Percentiles rank a stretch among this genome's conserved stretches.
phyloP scores from a whole-genome alignment of 345 rosid species.

The Populus euphratica region DNA sequence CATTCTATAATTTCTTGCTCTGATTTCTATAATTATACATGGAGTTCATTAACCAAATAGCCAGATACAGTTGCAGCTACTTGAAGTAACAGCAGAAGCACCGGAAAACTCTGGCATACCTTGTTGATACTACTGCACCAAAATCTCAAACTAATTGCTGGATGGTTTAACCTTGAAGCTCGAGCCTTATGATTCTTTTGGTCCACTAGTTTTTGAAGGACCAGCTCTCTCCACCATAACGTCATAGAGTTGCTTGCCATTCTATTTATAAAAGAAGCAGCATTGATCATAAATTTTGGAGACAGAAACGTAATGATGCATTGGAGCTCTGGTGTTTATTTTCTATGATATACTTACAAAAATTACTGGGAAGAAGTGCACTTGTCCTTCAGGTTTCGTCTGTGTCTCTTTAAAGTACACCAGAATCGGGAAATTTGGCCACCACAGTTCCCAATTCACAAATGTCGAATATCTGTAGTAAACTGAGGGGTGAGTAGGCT shows the following conservation, averaged over 20 bases:
- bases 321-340: not conserved
- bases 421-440: conserved; percentile 72
- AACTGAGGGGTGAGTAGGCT: conserved; percentile 2
- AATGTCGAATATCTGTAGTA: conserved; percentile 54
- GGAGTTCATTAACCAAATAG: too few relatives aligned
- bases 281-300: too few relatives aligned
- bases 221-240: conserved; percentile 80
- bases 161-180: conserved; percentile 10
- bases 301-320: not conserved
- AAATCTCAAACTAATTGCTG: conserved; percentile 13
- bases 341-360: conserved; percentile 44
- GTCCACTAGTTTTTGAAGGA: conserved; percentile 58
- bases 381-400: conserved; percentile 79
- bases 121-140: too few relatives aligned
- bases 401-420: conserved; percentile 74
- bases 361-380: conserved; percentile 75
- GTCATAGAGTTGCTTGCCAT: conserved; percentile 66
- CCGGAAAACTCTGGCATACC: too few relatives aligned
- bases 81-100: too few relatives aligned
- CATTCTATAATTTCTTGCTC: too few relatives aligned
- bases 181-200: conserved; percentile 30
- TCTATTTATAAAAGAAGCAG: conserved; percentile 25
- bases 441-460: conserved; percentile 85
- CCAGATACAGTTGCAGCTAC: too few relatives aligned
- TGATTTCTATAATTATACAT: too few relatives aligned